These are phyloP conservation scores for Eucalyptus rudis DNA, from an alignment of 345 rosid species.

Conservation along the genomic window DNA sequence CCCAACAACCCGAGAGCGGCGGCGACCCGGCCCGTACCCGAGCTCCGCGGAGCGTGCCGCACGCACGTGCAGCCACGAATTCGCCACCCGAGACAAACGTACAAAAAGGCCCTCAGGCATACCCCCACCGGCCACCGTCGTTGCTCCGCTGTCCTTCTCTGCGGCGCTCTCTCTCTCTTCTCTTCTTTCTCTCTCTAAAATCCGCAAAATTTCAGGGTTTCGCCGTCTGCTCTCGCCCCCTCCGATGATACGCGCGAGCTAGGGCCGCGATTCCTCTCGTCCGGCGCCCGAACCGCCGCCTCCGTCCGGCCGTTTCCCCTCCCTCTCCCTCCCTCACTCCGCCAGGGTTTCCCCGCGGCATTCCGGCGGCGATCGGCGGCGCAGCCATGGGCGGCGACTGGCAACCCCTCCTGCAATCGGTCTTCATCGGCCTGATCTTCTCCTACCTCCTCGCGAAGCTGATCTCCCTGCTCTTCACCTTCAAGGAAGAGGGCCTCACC, in stretches of 20 bases:
- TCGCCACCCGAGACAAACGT: neutral
- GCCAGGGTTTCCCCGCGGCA: neutral
- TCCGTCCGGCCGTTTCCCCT: neutral
- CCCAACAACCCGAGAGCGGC: neutral
- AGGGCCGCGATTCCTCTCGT: neutral
- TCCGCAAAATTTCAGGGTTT: neutral
- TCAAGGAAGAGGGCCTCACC: constrained; percentile 66
- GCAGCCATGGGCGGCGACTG: constrained; percentile 53
- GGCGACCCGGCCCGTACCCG: neutral
- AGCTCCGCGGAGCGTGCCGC: too few relatives aligned
- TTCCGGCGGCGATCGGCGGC: neutral
- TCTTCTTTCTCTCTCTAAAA: neutral
- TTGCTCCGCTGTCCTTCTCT: neutral
- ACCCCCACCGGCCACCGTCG: neutral
- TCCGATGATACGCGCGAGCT: neutral
- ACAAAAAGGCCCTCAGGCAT: neutral
- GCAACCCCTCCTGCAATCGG: constrained; percentile 64
- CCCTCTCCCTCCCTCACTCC: neutral
- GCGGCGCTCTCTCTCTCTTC: neutral
- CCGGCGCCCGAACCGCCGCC: neutral
- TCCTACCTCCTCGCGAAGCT: constrained; percentile 89
- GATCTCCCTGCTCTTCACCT: constrained; percentile 71
- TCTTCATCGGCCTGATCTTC: constrained; percentile 64
- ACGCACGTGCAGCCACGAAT: neutral
- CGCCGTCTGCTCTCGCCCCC: neutral